A percentile compares a stretch with the other conserved stretches of the same genome.
These are phyloP conservation scores for Backusella liffmaniae DNA, from an alignment of 192 early-diverging fungal genomes.

Conservation along the genomic window DNA sequence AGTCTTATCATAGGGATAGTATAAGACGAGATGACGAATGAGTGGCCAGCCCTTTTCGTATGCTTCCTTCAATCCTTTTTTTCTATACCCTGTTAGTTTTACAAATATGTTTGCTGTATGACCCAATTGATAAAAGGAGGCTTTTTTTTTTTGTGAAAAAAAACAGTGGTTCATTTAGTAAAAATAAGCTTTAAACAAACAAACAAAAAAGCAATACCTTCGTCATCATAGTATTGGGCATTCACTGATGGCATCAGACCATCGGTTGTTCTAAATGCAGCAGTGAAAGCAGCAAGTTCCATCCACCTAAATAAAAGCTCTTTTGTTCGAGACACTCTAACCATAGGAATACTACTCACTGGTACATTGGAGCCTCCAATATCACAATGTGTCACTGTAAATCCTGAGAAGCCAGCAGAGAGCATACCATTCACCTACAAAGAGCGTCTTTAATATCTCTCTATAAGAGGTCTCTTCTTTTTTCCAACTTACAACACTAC, in stretches of 20 bases:
- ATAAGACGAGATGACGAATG: conserved; percentile 34
- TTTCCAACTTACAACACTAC: conserved; percentile 31
- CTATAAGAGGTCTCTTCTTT: no score
- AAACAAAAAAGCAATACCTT: conserved; percentile 17
- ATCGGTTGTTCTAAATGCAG: conserved; percentile 32
- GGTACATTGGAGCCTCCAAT: conserved; percentile 34
- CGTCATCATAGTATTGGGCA: conserved; percentile 39
- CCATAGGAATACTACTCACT: conserved; percentile 19
- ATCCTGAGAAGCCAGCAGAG: conserved; percentile 34
- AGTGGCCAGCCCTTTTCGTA: conserved; percentile 32
- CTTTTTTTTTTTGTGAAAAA: conserved; percentile 5
- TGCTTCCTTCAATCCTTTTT: conserved; percentile 28
- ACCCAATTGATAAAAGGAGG: conserved; percentile 18
- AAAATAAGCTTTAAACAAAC: neutral
- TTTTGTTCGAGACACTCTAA: conserved; percentile 15
- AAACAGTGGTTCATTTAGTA: neutral
- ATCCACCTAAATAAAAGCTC: conserved; percentile 40
- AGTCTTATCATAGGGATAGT: conserved; percentile 28
- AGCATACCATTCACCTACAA: conserved; percentile 35
- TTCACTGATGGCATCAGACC: conserved; percentile 33
- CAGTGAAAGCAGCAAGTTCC: conserved; percentile 39
- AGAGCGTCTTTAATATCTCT: neutral
- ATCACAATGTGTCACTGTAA: conserved; percentile 34
- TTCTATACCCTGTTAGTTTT: conserved; percentile 24
- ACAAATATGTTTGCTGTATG: conserved; percentile 30